These are phyloP conservation scores for Syncephalastrum monosporum DNA, from an alignment of 371 early-diverging fungal genomes.

Conservation along the genomic window DNA sequence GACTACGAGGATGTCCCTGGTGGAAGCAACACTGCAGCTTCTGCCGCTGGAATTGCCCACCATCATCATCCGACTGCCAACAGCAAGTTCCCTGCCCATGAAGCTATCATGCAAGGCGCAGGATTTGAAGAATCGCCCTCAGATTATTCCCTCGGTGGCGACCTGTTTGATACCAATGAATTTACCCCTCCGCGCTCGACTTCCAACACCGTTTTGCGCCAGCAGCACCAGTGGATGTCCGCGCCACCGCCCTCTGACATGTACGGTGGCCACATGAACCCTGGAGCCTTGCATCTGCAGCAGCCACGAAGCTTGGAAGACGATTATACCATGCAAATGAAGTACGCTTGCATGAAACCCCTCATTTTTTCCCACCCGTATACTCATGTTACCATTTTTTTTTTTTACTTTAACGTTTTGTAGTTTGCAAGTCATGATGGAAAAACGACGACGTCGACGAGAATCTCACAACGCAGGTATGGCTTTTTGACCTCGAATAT, in stretches of 20 bases:
- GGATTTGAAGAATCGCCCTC: constrained; percentile 23
- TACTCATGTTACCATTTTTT: neutral
- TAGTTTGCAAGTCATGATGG: constrained; percentile 50
- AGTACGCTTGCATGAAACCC: constrained; percentile 26
- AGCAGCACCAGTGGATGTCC: constrained; percentile 23
- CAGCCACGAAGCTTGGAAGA: constrained; percentile 30
- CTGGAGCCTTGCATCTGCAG: constrained; percentile 9
- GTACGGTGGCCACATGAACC: constrained; percentile 10
- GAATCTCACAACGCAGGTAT: constrained; percentile 94
- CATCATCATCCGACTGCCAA: too few relatives aligned
- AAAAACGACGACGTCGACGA: constrained; percentile 88
- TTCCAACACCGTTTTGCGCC: too few relatives aligned
- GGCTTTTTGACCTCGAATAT: neutral
- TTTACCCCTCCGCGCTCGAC: too few relatives aligned
- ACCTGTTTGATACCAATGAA: too few relatives aligned
- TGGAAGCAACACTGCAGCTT: too few relatives aligned
- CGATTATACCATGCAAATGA: constrained; percentile 42
- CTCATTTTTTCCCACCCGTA: neutral
- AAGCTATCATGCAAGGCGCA: constrained; percentile 4
- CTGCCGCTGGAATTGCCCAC: neutral
- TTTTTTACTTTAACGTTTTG: neutral
- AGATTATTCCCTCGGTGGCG: constrained; percentile 16
- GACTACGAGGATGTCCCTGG: too few relatives aligned
- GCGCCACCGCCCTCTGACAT: constrained; percentile 26
- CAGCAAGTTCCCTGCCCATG: neutral